phyloP scores from a whole-genome alignment of 73 alveolate species.

The Stentor roeselii region DNA sequence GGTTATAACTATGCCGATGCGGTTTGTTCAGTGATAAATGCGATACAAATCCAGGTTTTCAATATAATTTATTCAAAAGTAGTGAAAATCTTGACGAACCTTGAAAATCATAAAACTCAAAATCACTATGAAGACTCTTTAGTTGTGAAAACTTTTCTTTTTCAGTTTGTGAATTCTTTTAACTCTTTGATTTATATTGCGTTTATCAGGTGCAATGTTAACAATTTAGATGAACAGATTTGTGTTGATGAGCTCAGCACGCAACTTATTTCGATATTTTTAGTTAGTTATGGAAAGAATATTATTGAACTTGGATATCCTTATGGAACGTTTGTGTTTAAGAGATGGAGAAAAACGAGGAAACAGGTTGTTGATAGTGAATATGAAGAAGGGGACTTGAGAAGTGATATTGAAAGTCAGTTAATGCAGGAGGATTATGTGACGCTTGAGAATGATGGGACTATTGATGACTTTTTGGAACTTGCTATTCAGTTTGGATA shows the following conservation, averaged over 20 bases:
- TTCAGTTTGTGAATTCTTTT: conserved; percentile 42
- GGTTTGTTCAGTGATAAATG: conserved; percentile 26
- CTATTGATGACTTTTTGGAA: conserved; percentile 52
- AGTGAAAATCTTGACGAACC: conserved; percentile 29
- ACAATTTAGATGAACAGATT: conserved; percentile 16
- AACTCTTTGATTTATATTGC: conserved; percentile 46
- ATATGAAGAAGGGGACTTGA: conserved; percentile 28
- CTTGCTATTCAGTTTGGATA: conserved; percentile 40
- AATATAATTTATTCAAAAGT: conserved; percentile 19
- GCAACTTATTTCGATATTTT: conserved; percentile 39
- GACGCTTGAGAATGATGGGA: conserved; percentile 49
- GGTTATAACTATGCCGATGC: not conserved
- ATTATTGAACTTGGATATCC: conserved; percentile 43
- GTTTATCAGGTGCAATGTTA: conserved; percentile 26
- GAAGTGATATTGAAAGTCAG: conserved; percentile 35
- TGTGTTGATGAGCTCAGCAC: conserved; percentile 42
- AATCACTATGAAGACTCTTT: conserved; percentile 31
- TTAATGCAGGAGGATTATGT: conserved; percentile 33
- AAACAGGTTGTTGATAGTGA: not conserved
- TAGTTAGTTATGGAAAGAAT: conserved; percentile 30
- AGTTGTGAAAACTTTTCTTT: conserved; percentile 28
- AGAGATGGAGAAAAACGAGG: conserved; percentile 20
- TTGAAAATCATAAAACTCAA: conserved; percentile 38
- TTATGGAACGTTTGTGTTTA: not conserved
- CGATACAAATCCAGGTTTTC: conserved; percentile 31